Percentiles rank a stretch among this genome's conserved stretches.
Evolutionary conservation across 352 stramenopile species (phyloP).

Genomic region (Thraustochytrium sp.): DNA sequence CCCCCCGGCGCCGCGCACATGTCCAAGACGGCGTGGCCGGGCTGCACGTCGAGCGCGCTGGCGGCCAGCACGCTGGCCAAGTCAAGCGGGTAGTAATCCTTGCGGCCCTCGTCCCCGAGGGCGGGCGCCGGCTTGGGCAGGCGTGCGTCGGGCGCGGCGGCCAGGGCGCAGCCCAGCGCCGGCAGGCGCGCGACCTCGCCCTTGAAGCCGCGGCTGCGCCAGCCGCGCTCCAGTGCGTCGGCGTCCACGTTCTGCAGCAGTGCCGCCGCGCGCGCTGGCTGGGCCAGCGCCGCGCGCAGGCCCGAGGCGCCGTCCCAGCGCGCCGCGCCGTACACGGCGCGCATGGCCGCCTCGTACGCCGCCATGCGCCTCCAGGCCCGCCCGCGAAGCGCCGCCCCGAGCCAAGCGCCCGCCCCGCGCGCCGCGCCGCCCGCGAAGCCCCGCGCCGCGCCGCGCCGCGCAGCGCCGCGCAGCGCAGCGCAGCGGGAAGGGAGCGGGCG

Average conservation of each 20-base stretch:
- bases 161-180: neutral
- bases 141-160: neutral
- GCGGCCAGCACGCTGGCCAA: neutral
- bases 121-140: neutral
- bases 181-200: neutral
- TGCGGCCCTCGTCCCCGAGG: no score
- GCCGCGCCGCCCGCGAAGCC: no score
- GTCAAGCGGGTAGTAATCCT: constrained; percentile 5
- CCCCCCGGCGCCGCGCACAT: constrained; percentile 83
- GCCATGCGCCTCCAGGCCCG: no score
- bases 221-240: neutral
- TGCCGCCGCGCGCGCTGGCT: neutral
- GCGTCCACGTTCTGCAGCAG: neutral
- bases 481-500: no score
- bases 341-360: neutral
- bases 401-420: no score
- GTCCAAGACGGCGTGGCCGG: constrained; percentile 80
- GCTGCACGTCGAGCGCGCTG: constrained; percentile 57
- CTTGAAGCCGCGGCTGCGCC: neutral
- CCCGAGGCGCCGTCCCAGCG: neutral
- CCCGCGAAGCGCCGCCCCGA: no score
- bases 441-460: no score
- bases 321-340: neutral
- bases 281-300: neutral
- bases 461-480: no score